Evolutionary conservation across 2,329 filamentous ascomycete species (phyloP).

Genomic region (Hymenotorrendiella dingleyae): DNA sequence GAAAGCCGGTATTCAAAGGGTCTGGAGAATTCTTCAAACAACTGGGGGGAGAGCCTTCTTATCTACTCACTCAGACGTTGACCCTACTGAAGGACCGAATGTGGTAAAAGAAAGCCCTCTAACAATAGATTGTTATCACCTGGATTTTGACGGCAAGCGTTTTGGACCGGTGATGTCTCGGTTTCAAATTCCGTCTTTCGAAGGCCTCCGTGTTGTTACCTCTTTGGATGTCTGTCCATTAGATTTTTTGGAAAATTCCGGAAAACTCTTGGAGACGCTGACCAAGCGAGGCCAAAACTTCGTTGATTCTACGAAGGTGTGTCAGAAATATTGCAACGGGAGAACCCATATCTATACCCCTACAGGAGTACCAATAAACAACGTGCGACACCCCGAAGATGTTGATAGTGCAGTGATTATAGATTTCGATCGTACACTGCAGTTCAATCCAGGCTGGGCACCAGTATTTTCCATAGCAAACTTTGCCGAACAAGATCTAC

Average conservation of each 20-base stretch:
- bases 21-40: neutral
- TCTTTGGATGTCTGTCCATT: neutral
- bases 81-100: neutral
- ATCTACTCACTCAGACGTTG: neutral
- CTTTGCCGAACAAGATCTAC: neutral
- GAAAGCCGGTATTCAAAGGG: neutral
- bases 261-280: neutral
- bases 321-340: neutral
- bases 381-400: neutral
- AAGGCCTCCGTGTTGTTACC: neutral
- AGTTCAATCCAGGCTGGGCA: neutral
- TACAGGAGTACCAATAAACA: neutral
- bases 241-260: neutral
- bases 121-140: neutral
- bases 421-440: neutral
- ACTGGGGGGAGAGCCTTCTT: neutral
- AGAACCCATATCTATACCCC: neutral
- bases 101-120: too few relatives aligned
- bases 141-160: neutral
- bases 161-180: neutral
- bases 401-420: neutral
- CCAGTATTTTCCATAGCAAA: neutral
- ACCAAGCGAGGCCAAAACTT: neutral
- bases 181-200: neutral
- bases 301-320: neutral